These are phyloP conservation scores for Capronia epimyces DNA, from an alignment of 2,329 filamentous ascomycete genomes.

Conservation along the genomic window DNA sequence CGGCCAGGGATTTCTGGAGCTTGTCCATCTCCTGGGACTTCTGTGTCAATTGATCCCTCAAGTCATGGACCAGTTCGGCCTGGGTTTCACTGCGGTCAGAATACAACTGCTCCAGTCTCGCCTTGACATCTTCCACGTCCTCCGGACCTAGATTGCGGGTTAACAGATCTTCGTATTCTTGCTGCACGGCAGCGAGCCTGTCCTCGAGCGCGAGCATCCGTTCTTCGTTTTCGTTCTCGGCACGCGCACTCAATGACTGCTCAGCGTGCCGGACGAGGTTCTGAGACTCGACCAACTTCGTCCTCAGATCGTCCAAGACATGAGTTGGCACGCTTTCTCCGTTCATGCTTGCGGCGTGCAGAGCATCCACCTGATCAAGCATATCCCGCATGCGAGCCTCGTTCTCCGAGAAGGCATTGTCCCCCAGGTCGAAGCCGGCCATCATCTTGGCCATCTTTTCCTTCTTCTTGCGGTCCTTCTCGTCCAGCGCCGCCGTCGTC, in stretches of 20 bases:
- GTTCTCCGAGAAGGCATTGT: slow-evolving; percentile 88
- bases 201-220: slow-evolving; percentile 70
- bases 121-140: slow-evolving; percentile 80
- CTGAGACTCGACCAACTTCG: slow-evolving; percentile 80
- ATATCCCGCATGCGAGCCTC: slow-evolving; percentile 78
- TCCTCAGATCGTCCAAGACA: slow-evolving; percentile 69
- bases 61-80: slow-evolving; percentile 65
- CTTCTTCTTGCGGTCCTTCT: slow-evolving; percentile 97
- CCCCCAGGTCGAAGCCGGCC: slow-evolving; percentile 92
- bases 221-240: slow-evolving; percentile 58
- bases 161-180: slow-evolving; percentile 77
- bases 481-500: slow-evolving; percentile 79
- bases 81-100: slow-evolving; percentile 68
- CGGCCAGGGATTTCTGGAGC: slow-evolving; percentile 73
- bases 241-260: slow-evolving; percentile 69
- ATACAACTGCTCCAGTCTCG: slow-evolving; percentile 70
- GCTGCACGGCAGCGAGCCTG: slow-evolving; percentile 67
- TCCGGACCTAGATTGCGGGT: slow-evolving; percentile 69
- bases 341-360: slow-evolving; percentile 68
- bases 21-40: slow-evolving; percentile 77
- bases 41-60: slow-evolving; percentile 68
- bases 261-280: slow-evolving; percentile 90
- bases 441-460: slow-evolving; percentile 99
- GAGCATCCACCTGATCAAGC: slow-evolving; percentile 73
- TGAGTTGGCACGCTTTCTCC: slow-evolving; percentile 78